These are phyloP conservation scores for Entophlyctis luteolus DNA, from an alignment of 192 early-diverging fungal genomes.

Conservation along the genomic window DNA sequence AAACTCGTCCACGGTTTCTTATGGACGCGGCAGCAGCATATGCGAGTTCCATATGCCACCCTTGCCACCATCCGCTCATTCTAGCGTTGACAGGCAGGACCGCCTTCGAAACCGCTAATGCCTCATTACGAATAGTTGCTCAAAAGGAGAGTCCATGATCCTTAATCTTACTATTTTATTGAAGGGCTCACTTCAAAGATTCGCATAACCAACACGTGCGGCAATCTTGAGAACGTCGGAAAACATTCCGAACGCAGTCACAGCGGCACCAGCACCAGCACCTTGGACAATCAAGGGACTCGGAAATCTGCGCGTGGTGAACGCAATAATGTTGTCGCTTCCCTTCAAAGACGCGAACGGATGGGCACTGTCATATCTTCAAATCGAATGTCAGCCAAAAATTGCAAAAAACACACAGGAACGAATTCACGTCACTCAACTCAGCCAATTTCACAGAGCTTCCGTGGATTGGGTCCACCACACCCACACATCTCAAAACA, in stretches of 20 bases:
- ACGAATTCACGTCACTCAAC: not conserved
- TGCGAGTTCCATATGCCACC: too few relatives aligned
- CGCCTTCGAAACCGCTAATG: too few relatives aligned
- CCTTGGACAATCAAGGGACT: conserved; percentile 94
- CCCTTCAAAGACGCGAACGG: conserved; percentile 95
- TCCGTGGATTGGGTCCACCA: conserved; percentile 70
- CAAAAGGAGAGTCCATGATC: too few relatives aligned
- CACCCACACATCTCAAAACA: conserved; percentile 92
- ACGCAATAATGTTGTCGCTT: conserved; percentile 97
- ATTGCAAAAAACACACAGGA: too few relatives aligned
- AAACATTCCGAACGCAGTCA: conserved; percentile 98
- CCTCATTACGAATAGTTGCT: too few relatives aligned
- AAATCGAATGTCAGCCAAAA: conserved; percentile 5
- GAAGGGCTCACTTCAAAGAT: not conserved
- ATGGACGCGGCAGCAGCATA: too few relatives aligned
- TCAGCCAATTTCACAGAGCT: conserved; percentile 61
- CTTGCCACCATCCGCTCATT: too few relatives aligned
- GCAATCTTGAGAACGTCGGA: conserved; percentile 85
- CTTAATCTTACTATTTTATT: too few relatives aligned
- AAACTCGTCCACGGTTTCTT: too few relatives aligned
- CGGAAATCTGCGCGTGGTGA: conserved; percentile 91
- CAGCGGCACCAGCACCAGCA: conserved; percentile 91
- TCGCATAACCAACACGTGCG: conserved; percentile 5
- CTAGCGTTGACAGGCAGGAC: too few relatives aligned
- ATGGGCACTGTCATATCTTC: conserved; percentile 76